Evolutionary conservation across 1,284 basidiomycete genomes (phyloP), one percentile per base, ranked within the genome.

Genomic region (Lentinula novae-zelandiae): DNA sequence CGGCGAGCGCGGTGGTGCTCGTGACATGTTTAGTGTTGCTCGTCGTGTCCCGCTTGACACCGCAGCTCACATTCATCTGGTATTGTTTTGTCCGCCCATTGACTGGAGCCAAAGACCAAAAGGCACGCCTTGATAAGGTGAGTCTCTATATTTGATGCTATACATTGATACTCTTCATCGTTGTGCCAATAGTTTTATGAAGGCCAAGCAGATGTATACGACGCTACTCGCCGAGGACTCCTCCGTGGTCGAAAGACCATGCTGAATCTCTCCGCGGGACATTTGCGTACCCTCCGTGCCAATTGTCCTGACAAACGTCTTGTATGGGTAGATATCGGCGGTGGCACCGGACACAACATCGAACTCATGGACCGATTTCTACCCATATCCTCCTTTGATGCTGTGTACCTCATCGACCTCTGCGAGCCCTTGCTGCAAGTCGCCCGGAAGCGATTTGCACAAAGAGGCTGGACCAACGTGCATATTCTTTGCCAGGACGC

Each of bases 241-340:
- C 76, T 91, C 7, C 82, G 86, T n/a, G 89, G 89, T 0, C 76
- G 89, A 27, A 82, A 85, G 65, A 89, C 86, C 2, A 88, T 92
- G 85, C 76, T 89, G 33, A 80, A 79, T 66, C 78, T 93, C 10
- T 83, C 85, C 17, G 87, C 89, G 0, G 83, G 83, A 31, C 89
- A 93, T 69, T 76, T 93, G 15, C 80, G 78, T 39, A 75, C 81
- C 2, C 76, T 83, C 56, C 78, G 76, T 15, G 70, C 70, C 44
- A 71, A 69, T 31, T 66, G 77, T 22, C 78, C 80, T 0, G 67
- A 73, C 0, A 80, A 82, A 67, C 78, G 78, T 33, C 76, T 90
- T 9, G 81, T 93, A 36, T 93, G 92, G 92, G 81, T 93, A 36
- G 92, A 93, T 71, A 86, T 93, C 60, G 92, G 91, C 8, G 92